Evolutionary conservation across 352 stramenopile species (phyloP), one percentile per base, ranked within the genome.

Genomic region (Phytophthora pinifolia): DNA sequence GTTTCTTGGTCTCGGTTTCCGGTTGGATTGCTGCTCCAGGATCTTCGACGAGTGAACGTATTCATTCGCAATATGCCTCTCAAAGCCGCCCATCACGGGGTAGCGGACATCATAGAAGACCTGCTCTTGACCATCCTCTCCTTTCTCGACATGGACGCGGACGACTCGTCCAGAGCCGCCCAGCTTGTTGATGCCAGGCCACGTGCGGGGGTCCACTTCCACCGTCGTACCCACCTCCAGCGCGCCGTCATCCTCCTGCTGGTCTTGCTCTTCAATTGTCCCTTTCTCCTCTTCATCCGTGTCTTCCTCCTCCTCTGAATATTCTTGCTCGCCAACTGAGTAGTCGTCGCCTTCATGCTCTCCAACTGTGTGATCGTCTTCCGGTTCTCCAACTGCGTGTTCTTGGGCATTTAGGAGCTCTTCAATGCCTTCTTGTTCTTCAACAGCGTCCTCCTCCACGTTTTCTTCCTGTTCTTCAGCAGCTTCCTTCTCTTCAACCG

Each of bases 121-220:
- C 2, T 76, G 54, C 10, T 71, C 15, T 8, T 60, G 14, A 18
- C 54, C 67, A 4, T 59, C 50, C 7, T 43, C 57, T 7, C 29
- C 42, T 0, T 18, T 44, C 6, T 87, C 77, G 15, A 46, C 46
- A 39, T 86, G 56, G 1, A 92, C 64, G 1, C 59, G 65, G 4
- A 60, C 65, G 32, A 95, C 65, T 29, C 76, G 79, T 3, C 79
- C 86, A 0, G 83, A 67, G 13, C 86, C 86, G 45, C 86, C 86
- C 12, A 70, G 73, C 44, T 96, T 96, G 54, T 96, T 96, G 54
- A 96, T 96, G 0, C 86, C 83, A 5, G 86, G 86, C 86, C 86
- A 94, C 22, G 86, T 96, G 0, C 86, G 80, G 37, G 76, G 72
- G 9, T 87, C 75, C 41, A 91, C 81, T 27, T 84, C 65, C 29